Base-by-base conservation (phyloP, 2,329 filamentous ascomycete genomes). In the Pezizomycotina sp. region DNA sequence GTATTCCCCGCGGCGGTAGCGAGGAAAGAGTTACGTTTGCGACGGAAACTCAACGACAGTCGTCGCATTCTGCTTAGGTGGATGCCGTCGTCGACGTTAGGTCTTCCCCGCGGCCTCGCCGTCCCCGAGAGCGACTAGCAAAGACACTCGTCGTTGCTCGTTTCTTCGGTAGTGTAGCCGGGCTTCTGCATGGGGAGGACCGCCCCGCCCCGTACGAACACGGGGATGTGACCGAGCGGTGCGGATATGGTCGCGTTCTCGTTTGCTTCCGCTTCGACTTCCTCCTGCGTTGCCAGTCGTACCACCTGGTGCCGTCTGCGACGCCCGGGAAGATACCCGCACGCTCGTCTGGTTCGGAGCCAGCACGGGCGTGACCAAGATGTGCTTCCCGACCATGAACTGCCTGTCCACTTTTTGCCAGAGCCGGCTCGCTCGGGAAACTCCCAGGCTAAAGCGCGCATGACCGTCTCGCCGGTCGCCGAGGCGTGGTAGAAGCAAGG, bases 391-490 rank as follows among this genome's bases (percentile, higher is more conserved):
- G 8, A 44, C 16, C 21, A 44, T 30, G 15, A 44, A 44, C 3
- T 25, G 18, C 24, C 40, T 31, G 15, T 44, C 40, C 15, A 32
- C 31, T 6, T 44, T 30, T 10, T 22, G 27, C 41, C 41, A 44
- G 15, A 44, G 36, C 77, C 77, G 20, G 82, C 68, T 45, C 83
- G 77, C 34, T 72, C 64, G 1, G 75, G 71, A 49, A 81, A 82
- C 52, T 79, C 75, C 76, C 77, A 83, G 1, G 69, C 63, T 6
- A 83, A 58, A 2, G 77, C 77, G 10, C 76, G 67, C 69, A 83
- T 73, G 25, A 79, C 74, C 0, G 77, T 79, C 8, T 62, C 67
- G 1, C 77, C 77, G 0, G 65, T 68, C 2, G 63, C 64, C 54
- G 77, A 71, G 1, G 77, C 74, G 7, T 2, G 41, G 41, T 21